These are phyloP conservation scores for Malus hybrid DNA, from an alignment of 331 rosid genomes.

Conservation along the genomic window DNA sequence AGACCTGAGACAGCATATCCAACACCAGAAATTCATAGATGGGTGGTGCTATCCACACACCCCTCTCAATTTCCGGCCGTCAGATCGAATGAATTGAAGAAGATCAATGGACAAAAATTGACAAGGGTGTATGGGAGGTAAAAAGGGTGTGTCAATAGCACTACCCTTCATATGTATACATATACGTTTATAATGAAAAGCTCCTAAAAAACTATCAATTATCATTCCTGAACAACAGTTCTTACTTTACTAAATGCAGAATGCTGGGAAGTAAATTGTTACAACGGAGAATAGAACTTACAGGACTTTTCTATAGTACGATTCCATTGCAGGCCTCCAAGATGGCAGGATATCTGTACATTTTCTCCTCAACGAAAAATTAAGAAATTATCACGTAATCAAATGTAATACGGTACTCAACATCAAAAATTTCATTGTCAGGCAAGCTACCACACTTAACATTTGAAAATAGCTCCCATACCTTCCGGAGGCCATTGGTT, in stretches of 20 bases:
- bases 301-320: conserved; percentile 39
- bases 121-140: too few relatives aligned
- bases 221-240: neutral
- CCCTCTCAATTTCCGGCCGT: too few relatives aligned
- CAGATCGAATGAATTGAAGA: too few relatives aligned
- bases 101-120: too few relatives aligned
- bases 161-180: neutral
- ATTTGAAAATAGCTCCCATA: neutral
- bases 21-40: neutral
- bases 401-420: neutral
- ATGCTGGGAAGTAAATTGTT: neutral
- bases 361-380: neutral
- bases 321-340: conserved; percentile 68
- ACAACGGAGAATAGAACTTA: conserved; percentile 23
- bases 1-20: conserved; percentile 29
- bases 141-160: too few relatives aligned
- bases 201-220: neutral
- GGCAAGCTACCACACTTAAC: neutral
- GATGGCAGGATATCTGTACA: conserved; percentile 51
- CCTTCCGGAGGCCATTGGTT: conserved; percentile 89
- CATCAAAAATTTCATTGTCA: neutral
- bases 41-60: too few relatives aligned
- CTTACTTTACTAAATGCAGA: neutral
- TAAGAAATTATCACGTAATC: neutral
- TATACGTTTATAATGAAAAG: neutral